Base-by-base conservation (phyloP, 208 protist genomes). In the Crithidia sp. region DNA sequence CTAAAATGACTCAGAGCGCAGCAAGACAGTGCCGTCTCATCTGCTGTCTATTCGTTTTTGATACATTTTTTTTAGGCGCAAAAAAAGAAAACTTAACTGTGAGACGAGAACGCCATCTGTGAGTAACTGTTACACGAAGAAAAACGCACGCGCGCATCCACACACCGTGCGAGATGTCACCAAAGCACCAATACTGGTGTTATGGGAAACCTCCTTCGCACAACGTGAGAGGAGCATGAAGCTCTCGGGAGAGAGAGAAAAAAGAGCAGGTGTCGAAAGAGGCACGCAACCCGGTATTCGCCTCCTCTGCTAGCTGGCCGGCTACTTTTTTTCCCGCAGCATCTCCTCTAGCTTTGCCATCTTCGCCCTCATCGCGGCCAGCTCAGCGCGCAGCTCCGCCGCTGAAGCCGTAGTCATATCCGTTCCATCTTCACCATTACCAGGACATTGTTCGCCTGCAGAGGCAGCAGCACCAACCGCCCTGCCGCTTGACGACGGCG, bases 261-360 rank as follows among this genome's bases (percentile, higher is more conserved):
- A 52, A 62, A 67, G 40, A 45, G 78, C 16, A 66, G 45, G 37
- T 39, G 13, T 39, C 7, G 45, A 49, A 13, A 49, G 12, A 57
- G 16, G 17, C 37, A 43, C 8, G 47, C 16, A 17, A 70, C n/a
- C 44, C 3, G 40, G 28, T 3, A n/a, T 40, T n/a, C 13, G 1
- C 40, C 36, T 41, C 4, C 19, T 16, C 14, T 54, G 43, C 36
- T 45, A 28, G 28, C 28, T 28, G 28, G 28, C 28, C 28, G 28
- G 28, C 61, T 64, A 78, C 43, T 77, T 47, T 50, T 83, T 85
- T 17, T 69, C 39, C 14, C 74, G 57, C 36, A 94, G 73, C 10
- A 81, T 65, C 52, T 82, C 66, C 52, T 95, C 90, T 61, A 95
- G 70, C 39, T 55, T 61, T n/a, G 63, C 82, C 62, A 95, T 71